These are phyloP conservation scores for Chytridiales sp. DNA, from an alignment of 371 early-diverging fungal genomes.

Conservation along the genomic window DNA sequence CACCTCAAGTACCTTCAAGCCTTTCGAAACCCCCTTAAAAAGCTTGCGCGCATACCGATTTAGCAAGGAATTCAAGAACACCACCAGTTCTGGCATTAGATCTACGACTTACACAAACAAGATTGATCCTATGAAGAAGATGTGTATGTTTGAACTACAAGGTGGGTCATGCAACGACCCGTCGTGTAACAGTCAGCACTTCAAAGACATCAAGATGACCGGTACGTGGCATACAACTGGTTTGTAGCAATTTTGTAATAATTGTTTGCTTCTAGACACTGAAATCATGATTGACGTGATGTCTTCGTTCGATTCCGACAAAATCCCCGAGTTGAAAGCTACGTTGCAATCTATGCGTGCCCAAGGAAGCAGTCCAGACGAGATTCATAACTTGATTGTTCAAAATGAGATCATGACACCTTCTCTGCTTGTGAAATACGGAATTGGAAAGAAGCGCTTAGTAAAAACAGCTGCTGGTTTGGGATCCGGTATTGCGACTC, in stretches of 20 bases:
- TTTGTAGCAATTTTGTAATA: not conserved
- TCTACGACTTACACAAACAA: slow-evolving; percentile 18
- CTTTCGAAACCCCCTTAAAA: not conserved
- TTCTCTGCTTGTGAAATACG: not conserved
- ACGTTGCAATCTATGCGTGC: not conserved
- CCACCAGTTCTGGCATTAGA: not conserved
- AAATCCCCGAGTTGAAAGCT: not conserved
- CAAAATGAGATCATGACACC: not conserved
- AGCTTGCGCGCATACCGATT: not conserved
- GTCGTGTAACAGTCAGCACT: slow-evolving; percentile 31
- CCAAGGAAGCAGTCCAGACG: not conserved
- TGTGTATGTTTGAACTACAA: slow-evolving; percentile 33
- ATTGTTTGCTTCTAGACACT: slow-evolving; percentile 11
- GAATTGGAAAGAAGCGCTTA: not conserved
- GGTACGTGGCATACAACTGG: slow-evolving; percentile 12
- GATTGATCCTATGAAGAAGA: slow-evolving; percentile 22
- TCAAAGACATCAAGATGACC: slow-evolving; percentile 20
- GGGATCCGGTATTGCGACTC: not conserved
- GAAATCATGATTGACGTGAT: slow-evolving; percentile 20
- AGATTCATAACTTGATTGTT: not conserved
- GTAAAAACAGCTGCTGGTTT: not conserved
- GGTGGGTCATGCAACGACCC: slow-evolving; percentile 33
- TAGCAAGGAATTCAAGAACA: not conserved
- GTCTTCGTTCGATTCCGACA: not conserved
- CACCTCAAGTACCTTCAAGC: not conserved